A percentile compares a stretch with the other conserved stretches of the same genome.
Evolutionary conservation across 805 yeast species (phyloP).

Genomic region (Lipomyces spencermartinsiae): DNA sequence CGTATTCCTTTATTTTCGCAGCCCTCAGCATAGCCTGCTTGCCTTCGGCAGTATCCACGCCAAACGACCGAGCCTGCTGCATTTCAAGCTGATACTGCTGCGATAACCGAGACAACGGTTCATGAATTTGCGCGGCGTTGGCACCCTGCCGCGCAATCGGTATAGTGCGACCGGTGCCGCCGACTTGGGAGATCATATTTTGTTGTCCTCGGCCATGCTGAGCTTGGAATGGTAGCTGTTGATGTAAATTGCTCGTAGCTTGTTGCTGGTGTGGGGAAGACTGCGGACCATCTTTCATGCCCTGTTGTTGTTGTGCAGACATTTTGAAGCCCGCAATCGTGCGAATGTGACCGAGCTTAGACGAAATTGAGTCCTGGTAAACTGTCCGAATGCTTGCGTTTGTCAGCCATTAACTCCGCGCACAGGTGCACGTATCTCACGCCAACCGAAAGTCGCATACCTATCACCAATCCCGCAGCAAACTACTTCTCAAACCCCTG

Average conservation of each 20-base stretch:
- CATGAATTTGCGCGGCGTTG: slow-evolving; percentile 15
- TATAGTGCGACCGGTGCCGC: neutral
- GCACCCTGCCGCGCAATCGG: neutral
- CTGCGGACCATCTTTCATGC: neutral
- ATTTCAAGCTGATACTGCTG: slow-evolving; percentile 32
- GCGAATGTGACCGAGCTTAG: neutral
- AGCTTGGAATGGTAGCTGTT: slow-evolving; percentile 3
- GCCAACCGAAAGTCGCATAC: neutral
- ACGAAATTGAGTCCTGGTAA: neutral
- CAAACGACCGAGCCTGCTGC: slow-evolving; percentile 34
- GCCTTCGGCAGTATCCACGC: slow-evolving; percentile 30
- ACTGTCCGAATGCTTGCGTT: neutral
- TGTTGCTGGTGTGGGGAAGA: neutral
- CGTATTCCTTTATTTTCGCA: slow-evolving; percentile 27
- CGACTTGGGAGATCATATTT: neutral
- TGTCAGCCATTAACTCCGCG: neutral
- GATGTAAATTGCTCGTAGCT: neutral
- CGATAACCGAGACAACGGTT: slow-evolving; percentile 30
- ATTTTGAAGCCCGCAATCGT: neutral
- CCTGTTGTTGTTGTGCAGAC: neutral
- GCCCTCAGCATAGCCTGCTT: slow-evolving; percentile 30
- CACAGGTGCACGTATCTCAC: neutral
- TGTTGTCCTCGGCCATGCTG: slow-evolving; percentile 4
- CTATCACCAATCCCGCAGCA: neutral
- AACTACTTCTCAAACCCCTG: neutral